A percentile compares a stretch with the other conserved stretches of the same genome.
These are phyloP conservation scores for Anthracocystis setariae DNA, from an alignment of 1,284 basidiomycete species.

Conservation along the genomic window DNA sequence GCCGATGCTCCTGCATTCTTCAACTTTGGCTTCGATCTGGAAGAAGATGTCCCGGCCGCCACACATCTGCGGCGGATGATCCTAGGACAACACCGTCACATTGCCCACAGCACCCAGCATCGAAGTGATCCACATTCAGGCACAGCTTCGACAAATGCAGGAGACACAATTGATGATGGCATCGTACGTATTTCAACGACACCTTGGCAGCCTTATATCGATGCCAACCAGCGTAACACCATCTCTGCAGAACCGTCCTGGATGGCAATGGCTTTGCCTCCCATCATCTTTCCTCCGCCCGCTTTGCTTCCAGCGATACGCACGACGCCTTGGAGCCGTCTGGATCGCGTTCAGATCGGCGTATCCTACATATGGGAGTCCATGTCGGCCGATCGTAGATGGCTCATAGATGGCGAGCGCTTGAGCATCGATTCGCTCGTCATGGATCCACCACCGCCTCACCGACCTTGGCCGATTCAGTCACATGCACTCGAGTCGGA, in stretches of 20 bases:
- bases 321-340: slow-evolving; percentile 19
- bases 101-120: background rate
- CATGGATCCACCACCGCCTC: slow-evolving; percentile 51
- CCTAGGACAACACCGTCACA: slow-evolving; percentile 12
- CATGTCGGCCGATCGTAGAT: slow-evolving; percentile 16
- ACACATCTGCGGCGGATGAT: slow-evolving; percentile 8
- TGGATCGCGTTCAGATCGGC: slow-evolving; percentile 23
- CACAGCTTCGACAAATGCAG: slow-evolving; percentile 2
- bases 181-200: slow-evolving; percentile 8
- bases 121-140: slow-evolving; percentile 7
- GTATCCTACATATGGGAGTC: slow-evolving; percentile 26
- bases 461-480: slow-evolving; percentile 42
- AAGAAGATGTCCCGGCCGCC: slow-evolving; percentile 18
- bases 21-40: slow-evolving; percentile 30
- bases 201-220: slow-evolving; percentile 22
- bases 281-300: slow-evolving; percentile 46
- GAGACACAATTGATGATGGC: slow-evolving; percentile 7
- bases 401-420: slow-evolving; percentile 34
- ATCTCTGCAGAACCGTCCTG: slow-evolving; percentile 12
- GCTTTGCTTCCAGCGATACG: slow-evolving; percentile 44
- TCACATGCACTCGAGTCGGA: slow-evolving; percentile 19
- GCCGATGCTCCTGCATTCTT: slow-evolving; percentile 23
- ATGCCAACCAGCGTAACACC: slow-evolving; percentile 22
- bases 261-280: slow-evolving; percentile 27
- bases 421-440: slow-evolving; percentile 32